A percentile compares a stretch with the other conserved stretches of the same genome.
Evolutionary conservation across 2,329 filamentous ascomycete species (phyloP).

Genomic region (Fusarium aywerte): DNA sequence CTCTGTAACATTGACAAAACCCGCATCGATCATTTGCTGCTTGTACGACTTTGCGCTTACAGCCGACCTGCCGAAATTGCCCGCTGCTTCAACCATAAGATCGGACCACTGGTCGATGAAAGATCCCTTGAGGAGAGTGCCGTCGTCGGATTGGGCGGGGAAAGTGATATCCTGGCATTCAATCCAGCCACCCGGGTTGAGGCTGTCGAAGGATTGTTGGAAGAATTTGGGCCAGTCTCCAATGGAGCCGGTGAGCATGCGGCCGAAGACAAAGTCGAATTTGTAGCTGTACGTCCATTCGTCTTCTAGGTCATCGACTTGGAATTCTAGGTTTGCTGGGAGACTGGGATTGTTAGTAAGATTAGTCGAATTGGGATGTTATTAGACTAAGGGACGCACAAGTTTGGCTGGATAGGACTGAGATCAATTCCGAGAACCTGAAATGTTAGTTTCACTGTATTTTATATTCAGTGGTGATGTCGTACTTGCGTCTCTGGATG

Average conservation of each 20-base stretch:
- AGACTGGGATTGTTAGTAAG: constrained; percentile 47
- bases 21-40: constrained; percentile 59
- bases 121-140: constrained; percentile 47
- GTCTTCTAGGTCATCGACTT: constrained; percentile 56
- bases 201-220: constrained; percentile 50
- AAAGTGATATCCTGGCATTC: constrained; percentile 58
- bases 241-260: constrained; percentile 54
- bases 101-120: constrained; percentile 46
- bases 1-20: constrained; percentile 64
- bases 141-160: constrained; percentile 56
- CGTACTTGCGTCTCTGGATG: constrained; percentile 47
- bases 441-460: neutral
- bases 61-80: constrained; percentile 47
- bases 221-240: constrained; percentile 52
- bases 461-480: rapidly evolving
- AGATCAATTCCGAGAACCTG: constrained; percentile 55
- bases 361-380: neutral
- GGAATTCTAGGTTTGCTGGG: constrained; percentile 62
- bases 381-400: constrained; percentile 40
- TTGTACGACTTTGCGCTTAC: constrained; percentile 48
- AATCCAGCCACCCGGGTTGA: constrained; percentile 58
- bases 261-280: constrained; percentile 57
- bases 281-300: constrained; percentile 53
- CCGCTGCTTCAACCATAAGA: constrained; percentile 48
- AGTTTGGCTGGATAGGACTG: constrained; percentile 55